phyloP scores from a whole-genome alignment of 495 filamentous ascomycete genomes.

The Trypethelium eluteriae region DNA sequence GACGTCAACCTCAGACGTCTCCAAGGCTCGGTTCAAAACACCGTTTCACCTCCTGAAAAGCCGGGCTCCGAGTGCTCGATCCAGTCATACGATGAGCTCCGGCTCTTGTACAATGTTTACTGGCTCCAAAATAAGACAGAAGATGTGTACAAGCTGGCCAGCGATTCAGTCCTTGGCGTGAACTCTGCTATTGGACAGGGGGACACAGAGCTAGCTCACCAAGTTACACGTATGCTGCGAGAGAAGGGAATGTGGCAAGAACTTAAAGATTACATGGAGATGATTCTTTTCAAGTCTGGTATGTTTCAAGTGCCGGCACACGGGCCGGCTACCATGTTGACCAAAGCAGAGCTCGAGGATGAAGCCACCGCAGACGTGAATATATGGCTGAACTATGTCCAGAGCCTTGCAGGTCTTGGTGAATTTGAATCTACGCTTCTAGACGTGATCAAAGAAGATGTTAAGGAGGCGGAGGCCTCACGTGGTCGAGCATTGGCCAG shows the following conservation, averaged over 20 bases:
- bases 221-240: not conserved
- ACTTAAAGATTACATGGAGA: not conserved
- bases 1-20: not conserved
- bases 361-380: not conserved
- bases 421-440: not conserved
- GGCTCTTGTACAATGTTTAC: not conserved
- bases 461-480: not conserved
- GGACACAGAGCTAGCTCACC: not conserved
- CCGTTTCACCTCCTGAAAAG: not conserved
- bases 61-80: not conserved
- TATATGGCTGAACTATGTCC: not conserved
- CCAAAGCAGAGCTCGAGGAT: not conserved
- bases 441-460: not conserved
- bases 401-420: not conserved
- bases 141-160: not conserved
- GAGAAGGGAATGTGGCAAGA: not conserved
- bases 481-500: not conserved
- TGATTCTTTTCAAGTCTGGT: not conserved
- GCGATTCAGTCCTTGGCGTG: not conserved
- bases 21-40: not conserved
- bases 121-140: not conserved
- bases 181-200: not conserved
- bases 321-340: no score
- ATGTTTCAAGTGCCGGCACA: not conserved
- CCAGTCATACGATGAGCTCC: not conserved